Evolutionary conservation across 805 yeast species (phyloP).

Genomic region (Tetrapisispora nanseiensis): DNA sequence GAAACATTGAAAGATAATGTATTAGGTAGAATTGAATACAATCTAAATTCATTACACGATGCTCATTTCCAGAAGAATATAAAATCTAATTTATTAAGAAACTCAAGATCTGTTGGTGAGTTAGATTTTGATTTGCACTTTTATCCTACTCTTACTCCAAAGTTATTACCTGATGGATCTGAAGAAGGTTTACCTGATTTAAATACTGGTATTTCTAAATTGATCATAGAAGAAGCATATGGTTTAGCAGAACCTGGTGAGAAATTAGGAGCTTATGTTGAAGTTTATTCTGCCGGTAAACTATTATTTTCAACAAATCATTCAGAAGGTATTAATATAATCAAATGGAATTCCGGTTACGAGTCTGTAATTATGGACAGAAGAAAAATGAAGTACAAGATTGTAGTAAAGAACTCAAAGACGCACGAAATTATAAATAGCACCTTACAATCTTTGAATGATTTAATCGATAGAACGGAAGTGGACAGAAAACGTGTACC

Average conservation of each 20-base stretch:
- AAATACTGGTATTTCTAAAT: constrained; percentile 81
- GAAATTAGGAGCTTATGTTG: constrained; percentile 57
- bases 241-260: constrained; percentile 35
- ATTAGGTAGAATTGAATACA: constrained; percentile 68
- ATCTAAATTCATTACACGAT: constrained; percentile 54
- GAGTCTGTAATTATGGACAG: constrained; percentile 69
- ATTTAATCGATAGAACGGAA: constrained; percentile 66
- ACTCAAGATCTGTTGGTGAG: constrained; percentile 75
- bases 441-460: constrained; percentile 46
- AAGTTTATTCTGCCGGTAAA: constrained; percentile 57
- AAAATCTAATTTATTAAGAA: constrained; percentile 55
- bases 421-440: constrained; percentile 48
- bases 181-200: constrained; percentile 80
- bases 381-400: constrained; percentile 56
- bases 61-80: constrained; percentile 41
- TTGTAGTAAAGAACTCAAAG: constrained; percentile 55
- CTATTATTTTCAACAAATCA: constrained; percentile 41
- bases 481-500: constrained; percentile 74
- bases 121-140: constrained; percentile 60
- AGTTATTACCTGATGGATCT: constrained; percentile 66
- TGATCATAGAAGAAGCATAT: constrained; percentile 35
- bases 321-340: constrained; percentile 48
- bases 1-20: constrained; percentile 62
- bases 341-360: constrained; percentile 51
- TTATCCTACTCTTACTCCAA: constrained; percentile 60